phyloP scores from a whole-genome alignment of 352 stramenopile species.

The Phytophthora citrophthora region DNA sequence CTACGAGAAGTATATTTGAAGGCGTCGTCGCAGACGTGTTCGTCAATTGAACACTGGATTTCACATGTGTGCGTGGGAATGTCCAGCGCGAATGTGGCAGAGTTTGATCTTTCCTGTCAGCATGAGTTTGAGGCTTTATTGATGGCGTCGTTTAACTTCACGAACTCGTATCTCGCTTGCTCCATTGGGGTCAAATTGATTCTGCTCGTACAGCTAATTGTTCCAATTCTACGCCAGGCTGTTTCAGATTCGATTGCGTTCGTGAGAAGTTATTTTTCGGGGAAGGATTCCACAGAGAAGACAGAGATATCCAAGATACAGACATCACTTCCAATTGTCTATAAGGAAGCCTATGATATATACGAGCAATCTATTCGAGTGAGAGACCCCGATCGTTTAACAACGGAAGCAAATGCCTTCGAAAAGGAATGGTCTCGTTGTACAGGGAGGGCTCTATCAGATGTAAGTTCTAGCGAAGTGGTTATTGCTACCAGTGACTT shows the following conservation, averaged over 20 bases:
- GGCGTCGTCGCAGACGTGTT: slow-evolving; percentile 30
- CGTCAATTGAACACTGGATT: slow-evolving; percentile 34
- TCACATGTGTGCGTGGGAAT: slow-evolving; percentile 32
- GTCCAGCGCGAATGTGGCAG: background rate
- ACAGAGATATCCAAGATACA: background rate
- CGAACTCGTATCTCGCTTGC: slow-evolving; percentile 25
- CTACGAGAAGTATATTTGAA: slow-evolving; percentile 28
- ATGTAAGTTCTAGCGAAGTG: slow-evolving; percentile 10
- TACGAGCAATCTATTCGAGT: slow-evolving; percentile 26
- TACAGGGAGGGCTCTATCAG: slow-evolving; percentile 17
- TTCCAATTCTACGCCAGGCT: slow-evolving; percentile 17
- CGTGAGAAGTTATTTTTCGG: slow-evolving; percentile 13
- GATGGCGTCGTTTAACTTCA: slow-evolving; percentile 14
- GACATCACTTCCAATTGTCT: slow-evolving; percentile 16
- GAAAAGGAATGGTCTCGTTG: slow-evolving; percentile 43
- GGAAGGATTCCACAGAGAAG: background rate
- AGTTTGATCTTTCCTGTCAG: slow-evolving; percentile 31
- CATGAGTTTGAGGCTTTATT: slow-evolving; percentile 33
- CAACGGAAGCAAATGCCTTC: slow-evolving; percentile 22
- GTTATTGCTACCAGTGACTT: slow-evolving; percentile 39
- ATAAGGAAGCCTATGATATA: slow-evolving; percentile 13
- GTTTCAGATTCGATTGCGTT: slow-evolving; percentile 1
- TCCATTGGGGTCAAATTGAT: slow-evolving; percentile 28
- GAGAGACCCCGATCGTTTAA: slow-evolving; percentile 6
- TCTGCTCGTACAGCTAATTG: slow-evolving; percentile 29